Conservation (phyloP, 2,329 filamentous ascomycete species). For the Phaeosphaeria sp. region DNA sequence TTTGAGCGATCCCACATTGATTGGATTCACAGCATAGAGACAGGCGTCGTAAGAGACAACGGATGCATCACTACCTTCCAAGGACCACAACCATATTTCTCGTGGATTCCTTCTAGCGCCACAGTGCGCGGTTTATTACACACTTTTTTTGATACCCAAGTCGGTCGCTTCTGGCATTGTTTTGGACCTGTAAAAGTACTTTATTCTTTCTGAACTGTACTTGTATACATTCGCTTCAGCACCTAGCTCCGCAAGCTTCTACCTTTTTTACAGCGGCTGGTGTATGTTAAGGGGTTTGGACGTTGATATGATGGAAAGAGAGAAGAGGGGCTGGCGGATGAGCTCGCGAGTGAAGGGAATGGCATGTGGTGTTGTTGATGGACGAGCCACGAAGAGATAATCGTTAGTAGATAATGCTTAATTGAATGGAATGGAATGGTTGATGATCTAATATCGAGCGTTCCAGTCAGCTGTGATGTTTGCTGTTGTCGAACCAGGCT, state of each 20-base stretch:
- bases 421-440: slow-evolving; percentile 31
- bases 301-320: slow-evolving; percentile 5
- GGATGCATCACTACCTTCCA: slow-evolving; percentile 15
- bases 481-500: too few species aligned
- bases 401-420: slow-evolving; percentile 46
- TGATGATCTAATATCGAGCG: slow-evolving; percentile 13
- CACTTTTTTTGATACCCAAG: slow-evolving; percentile 43
- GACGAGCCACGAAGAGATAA: slow-evolving; percentile 15
- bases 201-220: slow-evolving; percentile 15
- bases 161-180: slow-evolving; percentile 38
- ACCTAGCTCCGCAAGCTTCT: slow-evolving; percentile 24
- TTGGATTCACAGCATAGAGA: slow-evolving; percentile 31
- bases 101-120: slow-evolving; percentile 20
- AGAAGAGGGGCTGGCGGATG: slow-evolving; percentile 1
- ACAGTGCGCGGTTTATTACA: slow-evolving; percentile 23
- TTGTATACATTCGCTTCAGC: slow-evolving; percentile 41
- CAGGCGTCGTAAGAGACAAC: slow-evolving; percentile 23
- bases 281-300: slow-evolving; percentile 22
- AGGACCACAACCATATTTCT: slow-evolving; percentile 17
- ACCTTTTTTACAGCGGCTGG: slow-evolving; percentile 26
- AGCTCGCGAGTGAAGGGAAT: not conserved
- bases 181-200: slow-evolving; percentile 6
- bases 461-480: not conserved
- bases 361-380: not conserved
- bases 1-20: slow-evolving; percentile 43